phyloP scores from a whole-genome alignment of 2,329 filamentous ascomycete species.

The Aspergillus texensis region DNA sequence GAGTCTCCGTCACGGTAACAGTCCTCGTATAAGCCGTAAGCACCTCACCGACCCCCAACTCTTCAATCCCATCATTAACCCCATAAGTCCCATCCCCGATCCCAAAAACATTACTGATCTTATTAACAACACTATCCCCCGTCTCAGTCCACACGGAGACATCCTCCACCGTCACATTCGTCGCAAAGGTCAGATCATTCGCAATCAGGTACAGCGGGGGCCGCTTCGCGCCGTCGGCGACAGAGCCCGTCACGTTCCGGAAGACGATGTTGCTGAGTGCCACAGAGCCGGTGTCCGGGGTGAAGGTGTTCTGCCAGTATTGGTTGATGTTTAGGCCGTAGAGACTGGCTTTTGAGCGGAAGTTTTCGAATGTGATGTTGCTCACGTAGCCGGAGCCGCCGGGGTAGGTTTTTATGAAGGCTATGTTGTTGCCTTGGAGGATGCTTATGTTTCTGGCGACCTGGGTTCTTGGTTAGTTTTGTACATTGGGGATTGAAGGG shows the following conservation, averaged over 20 bases:
- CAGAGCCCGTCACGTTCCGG: conserved; percentile 35
- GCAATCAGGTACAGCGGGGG: conserved; percentile 36
- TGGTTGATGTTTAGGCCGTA: conserved; percentile 30
- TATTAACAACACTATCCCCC: conserved; percentile 28
- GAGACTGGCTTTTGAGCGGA: conserved; percentile 27
- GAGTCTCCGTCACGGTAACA: conserved; percentile 33
- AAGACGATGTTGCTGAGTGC: conserved; percentile 28
- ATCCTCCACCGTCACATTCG: conserved; percentile 36
- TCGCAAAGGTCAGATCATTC: conserved; percentile 35
- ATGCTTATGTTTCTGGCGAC: conserved; percentile 39
- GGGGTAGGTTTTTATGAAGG: conserved; percentile 45
- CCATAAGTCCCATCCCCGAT: conserved; percentile 31
- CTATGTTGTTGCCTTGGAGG: conserved; percentile 42
- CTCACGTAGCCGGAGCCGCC: conserved; percentile 42
- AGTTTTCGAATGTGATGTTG: conserved; percentile 37
- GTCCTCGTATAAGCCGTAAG: conserved; percentile 29
- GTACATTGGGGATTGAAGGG: too few species aligned
- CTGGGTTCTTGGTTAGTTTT: conserved; percentile 14
- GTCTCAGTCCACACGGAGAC: conserved; percentile 41
- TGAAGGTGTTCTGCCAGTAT: conserved; percentile 30
- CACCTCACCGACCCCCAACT: not conserved
- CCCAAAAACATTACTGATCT: conserved; percentile 41
- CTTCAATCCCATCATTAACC: not conserved
- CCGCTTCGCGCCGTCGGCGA: conserved; percentile 32
- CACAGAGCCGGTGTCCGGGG: conserved; percentile 28